Base-by-base conservation (phyloP, 495 filamentous ascomycete species). In the Lindgomyces ingoldianus region DNA sequence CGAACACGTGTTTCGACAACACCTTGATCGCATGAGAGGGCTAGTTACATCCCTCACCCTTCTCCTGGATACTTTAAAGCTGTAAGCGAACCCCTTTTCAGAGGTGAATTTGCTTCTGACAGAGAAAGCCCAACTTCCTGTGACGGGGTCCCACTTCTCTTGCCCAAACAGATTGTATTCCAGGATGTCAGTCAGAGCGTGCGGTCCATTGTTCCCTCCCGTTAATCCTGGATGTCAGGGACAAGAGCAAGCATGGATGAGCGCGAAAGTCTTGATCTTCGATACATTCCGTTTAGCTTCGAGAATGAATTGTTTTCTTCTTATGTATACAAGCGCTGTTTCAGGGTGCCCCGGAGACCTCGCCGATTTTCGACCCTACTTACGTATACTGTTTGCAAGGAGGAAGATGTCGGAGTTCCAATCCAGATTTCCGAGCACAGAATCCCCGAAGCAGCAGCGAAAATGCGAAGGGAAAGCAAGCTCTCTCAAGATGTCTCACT, bases 11-110 rank as follows among this genome's bases (percentile, higher is more conserved):
- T 42, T 69, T 65, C 65, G 77, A 75, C 0, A 81, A 72, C 56
- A 74, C 75, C 18, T 78, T 63, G 30, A 84, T 78, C 8, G 79
- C 69, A 41, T 76, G 65, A 0, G 77, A 61, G 8, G 78, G 69
- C 22, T 75, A 72, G 12, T 67, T 64, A 3, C 71, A 68, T 22
- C 75, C 63, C 9, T 73, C 16, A 3, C 30, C 27, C n/a, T 64
- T 12, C 42, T 57, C 12, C 27, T 64, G 10, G 14, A 64, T n/a
- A 39, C 56, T 8, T 3, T 57, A 19, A 16, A 3, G 12, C 14
- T 64, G 60, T 64, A 29, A 56, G 51, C n/a, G n/a, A n/a, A n/a
- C n/a, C n/a, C n/a, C n/a, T n/a, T n/a, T n/a, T n/a, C n/a, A n/a
- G n/a, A n/a, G n/a, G n/a, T n/a, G n/a, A n/a, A n/a, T n/a, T n/a